A percentile compares a stretch with the other conserved stretches of the same genome.
Evolutionary conservation across 1,139 yeast species (phyloP).

Genomic region (Suhomyces wounanorum): DNA sequence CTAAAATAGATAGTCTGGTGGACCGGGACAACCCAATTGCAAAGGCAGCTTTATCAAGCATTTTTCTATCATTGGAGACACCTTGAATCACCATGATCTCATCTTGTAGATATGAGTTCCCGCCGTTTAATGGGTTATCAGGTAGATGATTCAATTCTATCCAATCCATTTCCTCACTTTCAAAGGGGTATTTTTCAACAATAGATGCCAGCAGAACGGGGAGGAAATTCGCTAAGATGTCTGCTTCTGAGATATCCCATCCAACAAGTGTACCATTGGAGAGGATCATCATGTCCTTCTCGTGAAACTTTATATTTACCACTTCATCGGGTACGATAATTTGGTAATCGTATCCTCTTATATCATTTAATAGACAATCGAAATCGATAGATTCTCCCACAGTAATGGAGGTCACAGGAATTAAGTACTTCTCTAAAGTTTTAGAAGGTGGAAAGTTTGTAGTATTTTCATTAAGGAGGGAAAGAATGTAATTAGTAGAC

Average conservation of each 20-base stretch:
- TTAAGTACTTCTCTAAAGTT: conserved; percentile 30
- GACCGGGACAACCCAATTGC: conserved; percentile 86
- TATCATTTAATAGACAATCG: conserved; percentile 33
- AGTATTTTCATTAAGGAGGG: conserved; percentile 29
- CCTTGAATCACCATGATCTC: conserved; percentile 70
- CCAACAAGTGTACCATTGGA: conserved; percentile 48
- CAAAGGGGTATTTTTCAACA: conserved; percentile 49
- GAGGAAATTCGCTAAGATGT: conserved; percentile 50
- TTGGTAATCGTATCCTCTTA: conserved; percentile 39
- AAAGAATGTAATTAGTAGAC: conserved; percentile 28
- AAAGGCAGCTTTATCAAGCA: conserved; percentile 83
- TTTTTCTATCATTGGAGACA: conserved; percentile 41
- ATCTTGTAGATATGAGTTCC: conserved; percentile 55
- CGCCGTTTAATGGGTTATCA: conserved; percentile 29
- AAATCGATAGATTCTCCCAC: conserved; percentile 71
- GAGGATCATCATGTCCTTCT: conserved; percentile 29
- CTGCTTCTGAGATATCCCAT: conserved; percentile 71
- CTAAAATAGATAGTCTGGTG: conserved; percentile 79
- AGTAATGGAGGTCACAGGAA: conserved; percentile 59
- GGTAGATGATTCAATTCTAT: conserved; percentile 47
- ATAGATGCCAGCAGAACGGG: conserved; percentile 42
- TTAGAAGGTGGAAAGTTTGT: conserved; percentile 24
- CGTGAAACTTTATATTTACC: conserved; percentile 38
- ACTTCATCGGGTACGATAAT: conserved; percentile 73
- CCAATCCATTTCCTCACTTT: conserved; percentile 87